Evolutionary conservation across 108 stramenopile species (phyloP), one percentile per base, ranked within the genome.

Genomic region (Fistulifera solaris): DNA sequence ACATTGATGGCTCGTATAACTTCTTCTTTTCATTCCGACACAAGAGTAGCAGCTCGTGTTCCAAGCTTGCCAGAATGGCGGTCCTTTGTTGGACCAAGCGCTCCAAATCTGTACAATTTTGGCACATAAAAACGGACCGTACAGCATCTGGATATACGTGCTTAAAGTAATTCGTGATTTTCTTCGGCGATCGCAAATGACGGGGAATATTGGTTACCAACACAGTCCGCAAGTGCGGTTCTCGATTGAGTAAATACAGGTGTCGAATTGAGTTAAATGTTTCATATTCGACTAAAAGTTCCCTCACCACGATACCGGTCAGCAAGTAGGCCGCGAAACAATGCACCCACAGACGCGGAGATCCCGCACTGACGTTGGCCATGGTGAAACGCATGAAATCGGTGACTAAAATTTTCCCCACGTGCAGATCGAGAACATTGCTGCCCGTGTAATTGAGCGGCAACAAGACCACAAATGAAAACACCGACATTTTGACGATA

Each of bases 101-200:
- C 56, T 93, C 91, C 41, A 93, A 55, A 24, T 58, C 38, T 10
- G 85, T 59, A 38, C 88, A 60, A 66, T 93, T 89, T 68, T 93
- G 86, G 67, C 90, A 93, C 68, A 93, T 77, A 38, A 81, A 71
- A 8, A 93, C 90, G 50, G 66, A 69, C 61, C 79, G 74, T 25
- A 93, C 87, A 11, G 86, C 84, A 63, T 93, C 73, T 10, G 90
- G 86, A 66, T 92, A 92, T 0, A 92, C 89, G 58, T 92, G 85
- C 22, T 73, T 62, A 64, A 92, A 92, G 56, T 92, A 92, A 21
- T 59, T 82, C 10, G 63, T 71, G 27, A 89, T 82, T 50, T 89
- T 89, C 14, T 65, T 63, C 10, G 80, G 66, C 12, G 80, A 70
- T 27, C 91, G 66, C 70, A 93, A 72, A 73, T 93, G 87, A n/a